Percentiles rank a stretch among this genome's conserved stretches.
Evolutionary conservation across 2,329 filamentous ascomycete genomes (phyloP).

Genomic region (Xylaria sp.): DNA sequence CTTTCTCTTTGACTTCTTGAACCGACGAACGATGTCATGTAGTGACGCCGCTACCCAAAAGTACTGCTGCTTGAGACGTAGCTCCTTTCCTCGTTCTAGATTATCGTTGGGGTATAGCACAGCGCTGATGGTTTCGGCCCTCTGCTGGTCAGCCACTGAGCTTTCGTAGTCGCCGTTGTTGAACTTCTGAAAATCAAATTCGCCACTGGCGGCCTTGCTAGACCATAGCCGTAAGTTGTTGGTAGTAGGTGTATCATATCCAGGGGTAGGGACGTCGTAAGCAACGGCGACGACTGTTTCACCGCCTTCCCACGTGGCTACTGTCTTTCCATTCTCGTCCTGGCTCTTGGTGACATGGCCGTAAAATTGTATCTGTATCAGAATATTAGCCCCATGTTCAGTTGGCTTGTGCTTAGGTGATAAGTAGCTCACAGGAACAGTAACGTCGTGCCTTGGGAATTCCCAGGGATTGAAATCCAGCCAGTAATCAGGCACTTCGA

Average conservation of each 20-base stretch:
- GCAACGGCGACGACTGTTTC: conserved; percentile 93
- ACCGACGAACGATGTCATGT: conserved; percentile 94
- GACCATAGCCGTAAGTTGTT: conserved; percentile 99
- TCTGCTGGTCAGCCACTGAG: conserved; percentile 97
- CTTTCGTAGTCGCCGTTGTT: conserved; percentile 98
- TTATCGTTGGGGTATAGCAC: conserved; percentile 99
- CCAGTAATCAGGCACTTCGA: conserved; percentile 99
- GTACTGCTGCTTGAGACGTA: conserved; percentile 98
- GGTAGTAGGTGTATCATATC: conserved; percentile 87
- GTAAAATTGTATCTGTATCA: conserved; percentile 84
- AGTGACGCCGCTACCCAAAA: conserved; percentile 99
- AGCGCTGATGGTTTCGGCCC: conserved; percentile 98
- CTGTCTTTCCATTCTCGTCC: conserved; percentile 79
- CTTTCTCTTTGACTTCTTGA: conserved; percentile 93
- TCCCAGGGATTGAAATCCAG: conserved; percentile 99
- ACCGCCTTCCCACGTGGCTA: conserved; percentile 87
- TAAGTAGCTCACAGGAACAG: conserved; percentile 75
- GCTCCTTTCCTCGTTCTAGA: conserved; percentile 93
- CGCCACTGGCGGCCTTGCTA: conserved; percentile 94
- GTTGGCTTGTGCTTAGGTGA: neutral
- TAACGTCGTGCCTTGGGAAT: conserved; percentile 94
- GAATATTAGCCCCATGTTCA: conserved; percentile 14
- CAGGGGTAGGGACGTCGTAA: conserved; percentile 92
- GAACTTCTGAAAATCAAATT: conserved; percentile 99
- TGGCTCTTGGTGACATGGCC: conserved; percentile 81